These are phyloP conservation scores for Spathaspora arborariae DNA, from an alignment of 805 yeast genomes.

Conservation along the genomic window DNA sequence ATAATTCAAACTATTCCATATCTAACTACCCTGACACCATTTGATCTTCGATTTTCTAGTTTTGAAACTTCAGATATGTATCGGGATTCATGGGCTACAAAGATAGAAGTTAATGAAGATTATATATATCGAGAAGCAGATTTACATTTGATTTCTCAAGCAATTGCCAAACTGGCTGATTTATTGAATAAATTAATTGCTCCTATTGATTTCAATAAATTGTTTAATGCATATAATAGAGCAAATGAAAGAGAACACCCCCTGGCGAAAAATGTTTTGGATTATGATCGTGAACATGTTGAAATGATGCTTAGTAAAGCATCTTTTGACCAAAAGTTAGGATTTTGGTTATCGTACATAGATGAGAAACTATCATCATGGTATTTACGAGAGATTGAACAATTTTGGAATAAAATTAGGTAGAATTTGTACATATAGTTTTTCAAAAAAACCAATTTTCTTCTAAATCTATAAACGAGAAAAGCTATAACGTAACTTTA, in stretches of 20 bases:
- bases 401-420: conserved; percentile 8
- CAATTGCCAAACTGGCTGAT: conserved; percentile 21
- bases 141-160: conserved; percentile 23
- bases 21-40: conserved; percentile 46
- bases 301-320: conserved; percentile 9
- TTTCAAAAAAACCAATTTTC: neutral
- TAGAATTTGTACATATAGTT: neutral
- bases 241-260: conserved; percentile 10
- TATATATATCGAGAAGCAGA: conserved; percentile 43
- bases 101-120: conserved; percentile 47
- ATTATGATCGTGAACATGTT: neutral
- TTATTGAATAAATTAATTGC: conserved; percentile 17
- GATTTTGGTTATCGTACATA: conserved; percentile 6
- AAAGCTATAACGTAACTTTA: neutral
- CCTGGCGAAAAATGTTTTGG: neutral
- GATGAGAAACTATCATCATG: neutral
- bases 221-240: conserved; percentile 9
- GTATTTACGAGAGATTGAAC: conserved; percentile 5
- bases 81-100: conserved; percentile 42
- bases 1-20: conserved; percentile 53
- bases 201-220: conserved; percentile 17
- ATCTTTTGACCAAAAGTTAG: conserved; percentile 16
- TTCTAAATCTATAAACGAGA: neutral
- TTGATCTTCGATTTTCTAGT: conserved; percentile 32
- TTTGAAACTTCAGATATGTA: conserved; percentile 25